phyloP scores from a whole-genome alignment of 2,329 filamentous ascomycete genomes.

The Amesomyces nigricolor region DNA sequence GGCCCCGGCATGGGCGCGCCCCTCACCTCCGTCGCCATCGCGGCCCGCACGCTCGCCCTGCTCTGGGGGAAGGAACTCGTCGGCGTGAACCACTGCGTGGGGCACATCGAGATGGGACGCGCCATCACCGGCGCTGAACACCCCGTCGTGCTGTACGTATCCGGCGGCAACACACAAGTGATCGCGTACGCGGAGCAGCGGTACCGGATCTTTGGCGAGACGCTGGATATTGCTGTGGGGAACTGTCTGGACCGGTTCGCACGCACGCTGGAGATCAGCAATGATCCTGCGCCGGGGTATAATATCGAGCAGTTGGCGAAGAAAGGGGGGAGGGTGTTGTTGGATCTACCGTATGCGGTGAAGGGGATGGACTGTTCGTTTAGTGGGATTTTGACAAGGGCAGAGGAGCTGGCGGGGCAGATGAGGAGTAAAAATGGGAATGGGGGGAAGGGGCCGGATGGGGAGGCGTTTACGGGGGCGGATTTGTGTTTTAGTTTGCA shows the following conservation, averaged over 20 bases:
- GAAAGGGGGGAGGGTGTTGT: conserved; percentile 61
- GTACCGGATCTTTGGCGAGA: conserved; percentile 97
- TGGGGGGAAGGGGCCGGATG: conserved; percentile 41
- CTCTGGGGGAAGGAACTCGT: conserved; percentile 87
- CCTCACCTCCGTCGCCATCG: conserved; percentile 78
- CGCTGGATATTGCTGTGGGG: conserved; percentile 93
- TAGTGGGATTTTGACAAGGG: conserved; percentile 78
- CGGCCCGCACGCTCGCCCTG: conserved; percentile 71
- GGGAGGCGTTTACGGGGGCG: conserved; percentile 61
- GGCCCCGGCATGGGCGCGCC: conserved; percentile 97
- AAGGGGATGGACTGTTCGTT: conserved; percentile 99
- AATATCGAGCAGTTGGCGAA: conserved; percentile 93
- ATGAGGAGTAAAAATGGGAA: conserved; percentile 44
- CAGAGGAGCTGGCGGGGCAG: conserved; percentile 72
- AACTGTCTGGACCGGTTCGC: conserved; percentile 97
- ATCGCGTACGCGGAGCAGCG: conserved; percentile 92
- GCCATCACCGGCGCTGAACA: conserved; percentile 85
- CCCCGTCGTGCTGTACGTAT: conserved; percentile 93
- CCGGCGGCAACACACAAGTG: conserved; percentile 93
- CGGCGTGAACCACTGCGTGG: conserved; percentile 96
- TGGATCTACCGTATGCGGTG: conserved; percentile 91
- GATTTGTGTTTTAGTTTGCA: conserved; percentile 93
- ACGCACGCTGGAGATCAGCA: conserved; percentile 81
- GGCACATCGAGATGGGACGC: conserved; percentile 97
- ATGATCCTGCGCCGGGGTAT: conserved; percentile 94